Percentiles rank a stretch among this genome's conserved stretches.
These are phyloP conservation scores for Penicillium sp. DNA, from an alignment of 2,329 filamentous ascomycete genomes.

Conservation along the genomic window DNA sequence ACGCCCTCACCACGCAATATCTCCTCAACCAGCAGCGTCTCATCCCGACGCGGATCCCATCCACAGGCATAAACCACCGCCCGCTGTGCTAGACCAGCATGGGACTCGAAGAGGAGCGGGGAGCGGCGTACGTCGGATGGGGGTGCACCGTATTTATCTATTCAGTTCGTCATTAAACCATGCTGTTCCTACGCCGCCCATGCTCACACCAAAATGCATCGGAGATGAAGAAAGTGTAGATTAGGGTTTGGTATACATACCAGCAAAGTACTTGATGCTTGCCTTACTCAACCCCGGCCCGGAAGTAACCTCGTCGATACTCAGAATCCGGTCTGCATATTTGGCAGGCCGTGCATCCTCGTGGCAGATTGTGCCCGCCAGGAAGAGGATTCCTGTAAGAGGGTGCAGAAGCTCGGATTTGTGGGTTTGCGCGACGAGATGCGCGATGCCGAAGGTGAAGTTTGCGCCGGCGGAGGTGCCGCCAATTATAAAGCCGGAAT, in stretches of 20 bases:
- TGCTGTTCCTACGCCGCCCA: too few species aligned
- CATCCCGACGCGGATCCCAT: constrained; percentile 55
- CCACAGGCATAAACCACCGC: constrained; percentile 56
- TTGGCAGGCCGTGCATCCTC: constrained; percentile 46
- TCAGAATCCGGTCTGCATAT: constrained; percentile 40
- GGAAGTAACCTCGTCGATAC: constrained; percentile 42
- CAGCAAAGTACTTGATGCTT: constrained; percentile 41
- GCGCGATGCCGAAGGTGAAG: constrained; percentile 53
- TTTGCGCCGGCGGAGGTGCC: constrained; percentile 60
- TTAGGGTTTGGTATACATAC: background rate
- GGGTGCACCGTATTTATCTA: constrained; percentile 33
- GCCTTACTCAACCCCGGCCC: constrained; percentile 39
- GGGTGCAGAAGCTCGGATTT: constrained; percentile 39
- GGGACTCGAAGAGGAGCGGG: constrained; percentile 40
- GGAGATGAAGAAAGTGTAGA: too few species aligned
- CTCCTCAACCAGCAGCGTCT: constrained; percentile 54
- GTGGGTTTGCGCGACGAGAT: constrained; percentile 41
- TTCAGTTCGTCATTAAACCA: background rate
- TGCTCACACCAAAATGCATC: too few species aligned
- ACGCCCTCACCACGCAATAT: constrained; percentile 43
- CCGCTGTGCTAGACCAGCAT: constrained; percentile 36
- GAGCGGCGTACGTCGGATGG: constrained; percentile 46
- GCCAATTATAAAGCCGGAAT: constrained; percentile 55
- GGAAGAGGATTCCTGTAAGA: constrained; percentile 55
- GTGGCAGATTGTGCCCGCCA: constrained; percentile 52